A percentile compares a stretch with the other conserved stretches of the same genome.
Evolutionary conservation across 305 asterid species (phyloP).

Genomic region (Fraxinus floribunda): DNA sequence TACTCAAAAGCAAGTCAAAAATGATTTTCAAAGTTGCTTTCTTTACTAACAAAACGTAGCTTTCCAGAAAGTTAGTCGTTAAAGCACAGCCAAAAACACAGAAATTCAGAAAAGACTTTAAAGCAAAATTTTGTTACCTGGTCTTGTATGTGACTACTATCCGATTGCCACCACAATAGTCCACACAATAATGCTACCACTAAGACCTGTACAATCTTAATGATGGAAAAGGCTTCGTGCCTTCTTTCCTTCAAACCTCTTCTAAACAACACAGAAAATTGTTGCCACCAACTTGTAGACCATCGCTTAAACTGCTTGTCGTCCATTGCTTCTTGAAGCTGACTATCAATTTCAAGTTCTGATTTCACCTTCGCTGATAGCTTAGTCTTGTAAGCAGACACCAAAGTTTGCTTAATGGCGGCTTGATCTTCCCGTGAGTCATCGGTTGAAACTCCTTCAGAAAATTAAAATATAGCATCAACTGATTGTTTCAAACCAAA

Average conservation of each 20-base stretch:
- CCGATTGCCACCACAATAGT: conserved; percentile 54
- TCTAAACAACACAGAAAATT: conserved; percentile 41
- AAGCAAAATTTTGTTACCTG: conserved; percentile 32
- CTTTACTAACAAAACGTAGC: not conserved
- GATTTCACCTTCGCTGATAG: conserved; percentile 25
- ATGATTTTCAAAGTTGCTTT: not conserved
- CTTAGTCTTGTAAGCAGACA: conserved; percentile 34
- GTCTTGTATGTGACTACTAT: conserved; percentile 40
- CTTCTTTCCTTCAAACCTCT: conserved; percentile 55
- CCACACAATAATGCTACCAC: conserved; percentile 35
- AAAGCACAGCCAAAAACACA: not conserved
- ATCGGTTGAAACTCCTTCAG: conserved; percentile 35
- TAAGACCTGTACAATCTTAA: conserved; percentile 41
- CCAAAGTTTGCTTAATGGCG: conserved; percentile 35
- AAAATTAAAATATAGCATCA: not conserved
- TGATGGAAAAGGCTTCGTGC: conserved; percentile 40
- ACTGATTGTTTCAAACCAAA: not conserved
- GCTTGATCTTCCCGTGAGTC: conserved; percentile 35
- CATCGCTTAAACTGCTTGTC: conserved; percentile 33
- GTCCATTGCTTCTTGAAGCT: conserved; percentile 3
- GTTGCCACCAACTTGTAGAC: conserved; percentile 57
- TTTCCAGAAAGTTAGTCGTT: not conserved
- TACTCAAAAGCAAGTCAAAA: not conserved
- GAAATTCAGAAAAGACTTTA: not conserved
- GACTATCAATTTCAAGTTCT: conserved; percentile 8